Conservation (phyloP, 2,329 filamentous ascomycete species). For the Stemphylium vesicarium region DNA sequence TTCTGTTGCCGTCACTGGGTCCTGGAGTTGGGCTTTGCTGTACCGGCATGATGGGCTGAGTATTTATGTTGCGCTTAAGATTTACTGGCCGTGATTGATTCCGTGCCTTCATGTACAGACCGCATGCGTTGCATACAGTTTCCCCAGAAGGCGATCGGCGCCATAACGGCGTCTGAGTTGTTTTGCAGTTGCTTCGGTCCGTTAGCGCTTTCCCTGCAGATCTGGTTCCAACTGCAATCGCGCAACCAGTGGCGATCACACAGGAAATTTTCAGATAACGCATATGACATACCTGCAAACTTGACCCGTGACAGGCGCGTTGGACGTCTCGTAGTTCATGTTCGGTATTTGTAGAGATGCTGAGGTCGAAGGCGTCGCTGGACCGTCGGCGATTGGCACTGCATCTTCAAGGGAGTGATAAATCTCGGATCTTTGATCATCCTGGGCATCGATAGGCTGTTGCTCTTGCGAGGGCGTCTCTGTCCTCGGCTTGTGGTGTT, state of each 20-base stretch:
- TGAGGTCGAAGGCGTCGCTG: constrained; percentile 30
- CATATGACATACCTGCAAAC: constrained; percentile 69
- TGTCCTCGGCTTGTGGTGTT: constrained; percentile 29
- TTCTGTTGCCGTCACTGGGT: constrained; percentile 48
- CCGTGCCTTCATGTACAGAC: constrained; percentile 90
- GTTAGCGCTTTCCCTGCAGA: constrained; percentile 22
- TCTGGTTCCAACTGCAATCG: constrained; percentile 6
- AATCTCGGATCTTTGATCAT: constrained; percentile 38
- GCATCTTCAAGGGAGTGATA: constrained; percentile 52
- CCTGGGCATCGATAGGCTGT: constrained; percentile 24
- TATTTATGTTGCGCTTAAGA: constrained; percentile 74
- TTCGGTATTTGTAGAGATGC: constrained; percentile 26
- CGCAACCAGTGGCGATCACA: constrained; percentile 1
- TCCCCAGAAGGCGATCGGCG: constrained; percentile 89
- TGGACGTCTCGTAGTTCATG: constrained; percentile 26
- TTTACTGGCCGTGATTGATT: constrained; percentile 91
- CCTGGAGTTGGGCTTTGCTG: constrained; percentile 51
- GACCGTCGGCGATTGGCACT: constrained; percentile 35
- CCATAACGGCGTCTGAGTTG: constrained; percentile 93
- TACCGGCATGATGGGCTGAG: constrained; percentile 33
- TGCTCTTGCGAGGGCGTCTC: constrained; percentile 25
- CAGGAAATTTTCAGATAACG: constrained; percentile 30
- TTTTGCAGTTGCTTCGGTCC: constrained; percentile 81
- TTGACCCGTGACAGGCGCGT: constrained; percentile 62
- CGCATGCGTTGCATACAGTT: constrained; percentile 97